phyloP scores from a whole-genome alignment of 345 rosid species.

The Pseudoturritis turrita region DNA sequence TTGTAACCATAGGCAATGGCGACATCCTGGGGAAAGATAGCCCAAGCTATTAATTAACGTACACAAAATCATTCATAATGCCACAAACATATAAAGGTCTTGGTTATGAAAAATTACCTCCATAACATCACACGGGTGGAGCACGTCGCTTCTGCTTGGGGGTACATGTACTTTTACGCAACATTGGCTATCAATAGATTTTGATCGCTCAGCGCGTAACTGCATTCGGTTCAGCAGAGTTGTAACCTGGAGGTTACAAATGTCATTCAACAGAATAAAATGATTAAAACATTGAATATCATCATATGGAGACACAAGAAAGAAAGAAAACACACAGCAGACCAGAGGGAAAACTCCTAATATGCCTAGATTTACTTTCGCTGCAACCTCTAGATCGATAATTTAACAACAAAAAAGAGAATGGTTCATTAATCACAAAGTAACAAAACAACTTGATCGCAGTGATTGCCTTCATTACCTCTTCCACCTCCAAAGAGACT shows the following conservation, averaged over 20 bases:
- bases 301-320: neutral
- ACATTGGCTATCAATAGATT: conserved; percentile 22
- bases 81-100: neutral
- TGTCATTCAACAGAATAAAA: neutral
- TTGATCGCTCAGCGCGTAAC: conserved; percentile 47
- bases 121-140: conserved; percentile 92
- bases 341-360: neutral
- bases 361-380: neutral
- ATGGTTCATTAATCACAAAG: neutral
- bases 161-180: conserved; percentile 61
- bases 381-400: neutral
- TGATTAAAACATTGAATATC: neutral
- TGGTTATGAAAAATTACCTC: conserved; percentile 48
- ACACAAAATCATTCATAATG: neutral
- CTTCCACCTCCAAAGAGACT: conserved; percentile 58
- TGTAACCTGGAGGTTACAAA: conserved; percentile 50
- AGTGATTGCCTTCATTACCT: conserved; percentile 44
- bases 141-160: conserved; percentile 86
- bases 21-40: conserved; percentile 58
- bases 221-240: conserved; percentile 75
- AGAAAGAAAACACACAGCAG: conserved; percentile 4
- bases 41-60: neutral
- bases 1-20: conserved; percentile 95
- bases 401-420: neutral
- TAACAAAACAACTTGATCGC: neutral